Base-by-base conservation (phyloP, 169 alveolate species). In the Plasmodium fragile region DNA sequence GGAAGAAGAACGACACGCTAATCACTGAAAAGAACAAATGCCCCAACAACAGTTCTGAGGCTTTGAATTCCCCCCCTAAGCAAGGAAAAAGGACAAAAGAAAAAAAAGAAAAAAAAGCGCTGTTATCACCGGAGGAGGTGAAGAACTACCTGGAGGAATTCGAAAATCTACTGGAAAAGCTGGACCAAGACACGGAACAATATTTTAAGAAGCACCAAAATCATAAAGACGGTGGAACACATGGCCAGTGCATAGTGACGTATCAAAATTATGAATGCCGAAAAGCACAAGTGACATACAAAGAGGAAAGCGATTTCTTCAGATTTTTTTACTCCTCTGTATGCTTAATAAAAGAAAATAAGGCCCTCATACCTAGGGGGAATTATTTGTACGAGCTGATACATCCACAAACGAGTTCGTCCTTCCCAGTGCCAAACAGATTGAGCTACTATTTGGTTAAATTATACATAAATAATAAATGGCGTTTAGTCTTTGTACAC, bases 401-500 rank as follows among this genome's bases (percentile, higher is more conserved):
- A n/a, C 81, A 89, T 13, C 94, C 94, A 55, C 94, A 89, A 78
- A 89, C 94, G 32, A 45, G 32, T 22, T 43, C 81, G 22, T 32
- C 81, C 30, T 89, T 89, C 72, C 94, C 94, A 36, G 30, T 89
- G n/a, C 45, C 81, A 78, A 89, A 89, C 49, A 77, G 52, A 77
- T 36, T 89, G 30, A 89, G 70, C 72, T 78, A 89, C 71, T 89
- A 89, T 52, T 77, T 89, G 25, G 94, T 89, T 36, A 89, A 89
- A 36, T 69, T 89, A 3, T 89, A 16, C 18, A 89, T 89, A 89
- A 89, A 89, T 89, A 89, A 89, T 89, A 78, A 77, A 55, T 89
- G 94, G 94, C 72, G 41, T 30, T 59, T 89, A 89, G 81, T 89
- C 39, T 89, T 89, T 78, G 83, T 89, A 22, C 82, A 89, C n/a